Evolutionary conservation across 2,329 filamentous ascomycete genomes (phyloP).

Genomic region (Xylaria sp.): DNA sequence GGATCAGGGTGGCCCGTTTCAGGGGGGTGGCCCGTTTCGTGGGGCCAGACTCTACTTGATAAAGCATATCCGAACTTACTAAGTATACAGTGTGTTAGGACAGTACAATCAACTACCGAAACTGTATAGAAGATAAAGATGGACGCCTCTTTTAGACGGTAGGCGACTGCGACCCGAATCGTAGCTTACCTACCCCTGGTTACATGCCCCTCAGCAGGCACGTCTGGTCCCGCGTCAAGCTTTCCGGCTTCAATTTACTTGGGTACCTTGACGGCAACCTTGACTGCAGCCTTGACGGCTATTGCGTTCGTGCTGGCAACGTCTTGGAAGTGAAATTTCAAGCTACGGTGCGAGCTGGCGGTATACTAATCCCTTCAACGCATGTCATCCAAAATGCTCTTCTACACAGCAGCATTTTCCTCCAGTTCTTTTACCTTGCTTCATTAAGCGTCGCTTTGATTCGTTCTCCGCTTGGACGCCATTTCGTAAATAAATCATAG

Average conservation of each 20-base stretch:
- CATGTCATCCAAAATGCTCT: not conserved
- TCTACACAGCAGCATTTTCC: not conserved
- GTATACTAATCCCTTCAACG: not conserved
- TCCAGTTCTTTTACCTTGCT: not conserved
- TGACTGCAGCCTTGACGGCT: too few species aligned
- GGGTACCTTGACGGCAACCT: not conserved
- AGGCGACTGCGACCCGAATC: too few species aligned
- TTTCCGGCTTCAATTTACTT: not conserved
- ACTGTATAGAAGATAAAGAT: too few species aligned
- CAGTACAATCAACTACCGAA: too few species aligned
- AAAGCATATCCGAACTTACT: too few species aligned
- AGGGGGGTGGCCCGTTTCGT: too few species aligned
- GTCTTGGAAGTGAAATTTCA: too few species aligned
- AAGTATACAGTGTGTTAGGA: too few species aligned
- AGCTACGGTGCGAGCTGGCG: not conserved
- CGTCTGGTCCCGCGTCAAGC: constrained; percentile 15
- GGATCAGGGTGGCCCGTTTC: too few species aligned
- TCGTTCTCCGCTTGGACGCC: not conserved
- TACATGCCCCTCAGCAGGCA: not conserved
- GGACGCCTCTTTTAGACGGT: too few species aligned
- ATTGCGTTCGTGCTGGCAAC: not conserved
- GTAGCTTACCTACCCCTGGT: too few species aligned
- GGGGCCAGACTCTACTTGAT: too few species aligned
- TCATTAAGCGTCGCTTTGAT: not conserved
- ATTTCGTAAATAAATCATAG: not conserved